A percentile compares a stretch with the other conserved stretches of the same genome.
These are phyloP conservation scores for Geotrichum citri-aurantii DNA, from an alignment of 1,139 yeast genomes.

Conservation along the genomic window DNA sequence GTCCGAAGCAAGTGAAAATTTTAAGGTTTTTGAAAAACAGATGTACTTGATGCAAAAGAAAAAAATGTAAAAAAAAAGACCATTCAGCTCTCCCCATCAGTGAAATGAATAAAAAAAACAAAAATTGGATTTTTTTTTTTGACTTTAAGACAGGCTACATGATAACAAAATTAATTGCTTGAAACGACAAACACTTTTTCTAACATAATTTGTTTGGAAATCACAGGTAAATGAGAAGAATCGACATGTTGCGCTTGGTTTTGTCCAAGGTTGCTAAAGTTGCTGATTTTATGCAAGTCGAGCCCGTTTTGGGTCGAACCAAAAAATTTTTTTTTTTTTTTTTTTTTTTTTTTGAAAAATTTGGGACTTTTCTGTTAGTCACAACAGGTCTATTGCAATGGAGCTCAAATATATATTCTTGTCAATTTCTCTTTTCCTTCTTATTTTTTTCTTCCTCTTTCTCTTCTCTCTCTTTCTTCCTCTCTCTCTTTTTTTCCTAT, in stretches of 20 bases:
- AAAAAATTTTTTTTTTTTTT: not conserved
- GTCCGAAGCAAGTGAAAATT: not conserved
- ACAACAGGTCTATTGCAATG: not conserved
- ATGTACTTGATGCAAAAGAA: not conserved
- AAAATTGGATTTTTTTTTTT: too few species aligned
- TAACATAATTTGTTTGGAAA: not conserved
- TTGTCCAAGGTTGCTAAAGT: not conserved
- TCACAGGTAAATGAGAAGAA: not conserved
- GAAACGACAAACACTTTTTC: too few species aligned
- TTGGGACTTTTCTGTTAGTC: not conserved
- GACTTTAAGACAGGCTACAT: not conserved
- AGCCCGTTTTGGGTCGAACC: not conserved
- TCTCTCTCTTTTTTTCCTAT: conserved; percentile 13
- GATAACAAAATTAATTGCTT: not conserved
- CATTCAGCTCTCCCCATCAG: not conserved
- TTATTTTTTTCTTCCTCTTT: not conserved
- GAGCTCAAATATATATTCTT: not conserved
- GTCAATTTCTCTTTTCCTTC: not conserved
- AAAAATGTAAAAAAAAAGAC: not conserved
- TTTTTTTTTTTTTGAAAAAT: too few species aligned
- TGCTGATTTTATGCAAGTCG: not conserved
- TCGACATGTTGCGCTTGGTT: not conserved
- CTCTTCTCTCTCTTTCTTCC: conserved; percentile 2
- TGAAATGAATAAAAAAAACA: not conserved
- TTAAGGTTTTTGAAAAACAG: not conserved